phyloP scores from a whole-genome alignment of 495 filamentous ascomycete species.

The Rhypophila decipiens region DNA sequence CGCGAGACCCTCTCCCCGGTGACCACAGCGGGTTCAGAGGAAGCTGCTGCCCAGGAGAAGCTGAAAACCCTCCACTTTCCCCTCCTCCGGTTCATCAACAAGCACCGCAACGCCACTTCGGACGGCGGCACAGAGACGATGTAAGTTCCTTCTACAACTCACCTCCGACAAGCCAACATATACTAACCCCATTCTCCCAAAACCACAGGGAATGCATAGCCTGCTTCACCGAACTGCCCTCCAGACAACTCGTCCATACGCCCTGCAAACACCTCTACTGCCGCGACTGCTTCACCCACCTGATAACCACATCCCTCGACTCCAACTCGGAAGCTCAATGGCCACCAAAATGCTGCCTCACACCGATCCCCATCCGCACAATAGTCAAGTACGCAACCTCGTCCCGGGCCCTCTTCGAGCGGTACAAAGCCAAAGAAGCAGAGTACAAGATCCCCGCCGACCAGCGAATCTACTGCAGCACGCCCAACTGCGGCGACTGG shows the following conservation, averaged over 20 bases:
- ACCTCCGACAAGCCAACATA: no score
- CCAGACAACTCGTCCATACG: constrained; percentile 24
- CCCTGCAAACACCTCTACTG: constrained; percentile 38
- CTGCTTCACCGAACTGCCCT: constrained; percentile 32
- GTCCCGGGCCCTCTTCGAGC: constrained; percentile 11
- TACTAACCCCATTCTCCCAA: no score
- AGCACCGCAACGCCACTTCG: no score
- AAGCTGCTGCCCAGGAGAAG: no score
- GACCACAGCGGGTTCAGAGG: no score
- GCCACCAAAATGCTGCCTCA: constrained; percentile 42
- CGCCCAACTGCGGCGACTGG: constrained; percentile 26
- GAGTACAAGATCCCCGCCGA: constrained; percentile 31
- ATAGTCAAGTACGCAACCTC: constrained; percentile 21
- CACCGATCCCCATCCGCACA: constrained; percentile 25
- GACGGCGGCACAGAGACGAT: no score
- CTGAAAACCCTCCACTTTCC: no score
- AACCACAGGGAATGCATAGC: constrained; percentile 36
- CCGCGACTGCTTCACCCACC: constrained; percentile 31
- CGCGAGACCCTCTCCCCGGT: no score
- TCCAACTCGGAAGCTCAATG: constrained; percentile 35
- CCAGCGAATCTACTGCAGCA: constrained; percentile 33
- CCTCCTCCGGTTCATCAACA: no score
- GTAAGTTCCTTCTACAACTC: no score
- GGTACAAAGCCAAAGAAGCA: constrained; percentile 21
- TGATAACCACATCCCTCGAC: constrained; percentile 28